These are phyloP conservation scores for Akanthomyces uredinophilus DNA, from an alignment of 2,329 filamentous ascomycete species.

Conservation along the genomic window DNA sequence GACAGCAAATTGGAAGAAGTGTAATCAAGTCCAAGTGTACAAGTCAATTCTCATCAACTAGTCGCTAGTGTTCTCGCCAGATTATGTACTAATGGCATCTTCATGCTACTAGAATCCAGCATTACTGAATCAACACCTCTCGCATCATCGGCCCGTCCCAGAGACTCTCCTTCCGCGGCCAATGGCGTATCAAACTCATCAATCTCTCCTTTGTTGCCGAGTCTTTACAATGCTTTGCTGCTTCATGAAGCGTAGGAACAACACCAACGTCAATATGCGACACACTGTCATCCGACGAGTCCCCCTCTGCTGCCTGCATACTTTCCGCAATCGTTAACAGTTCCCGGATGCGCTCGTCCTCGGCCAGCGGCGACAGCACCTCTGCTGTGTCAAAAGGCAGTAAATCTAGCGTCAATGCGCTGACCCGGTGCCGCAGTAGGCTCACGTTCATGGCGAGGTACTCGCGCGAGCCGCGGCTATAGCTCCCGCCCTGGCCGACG, in stretches of 20 bases:
- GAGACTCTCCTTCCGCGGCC: constrained; percentile 18
- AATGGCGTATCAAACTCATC: constrained; percentile 15
- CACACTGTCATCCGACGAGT: background rate
- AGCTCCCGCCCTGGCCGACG: background rate
- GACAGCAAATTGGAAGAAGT: no score
- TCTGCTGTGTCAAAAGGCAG: background rate
- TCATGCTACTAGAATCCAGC: background rate
- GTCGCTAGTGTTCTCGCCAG: no score
- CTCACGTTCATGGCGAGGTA: constrained; percentile 12
- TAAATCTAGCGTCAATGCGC: background rate
- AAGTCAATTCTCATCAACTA: no score
- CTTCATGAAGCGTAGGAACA: constrained; percentile 17
- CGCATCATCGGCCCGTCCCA: constrained; percentile 20
- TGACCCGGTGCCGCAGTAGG: constrained; percentile 14
- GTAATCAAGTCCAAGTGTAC: no score
- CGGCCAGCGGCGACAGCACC: constrained; percentile 4
- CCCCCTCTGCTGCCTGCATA: constrained; percentile 1
- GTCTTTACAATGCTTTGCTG: constrained; percentile 14
- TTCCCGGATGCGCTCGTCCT: constrained; percentile 13
- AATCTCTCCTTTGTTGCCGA: constrained; percentile 12
- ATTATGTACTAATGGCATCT: no score
- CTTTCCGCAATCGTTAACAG: constrained; percentile 12
- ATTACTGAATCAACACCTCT: background rate
- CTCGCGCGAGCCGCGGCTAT: background rate
- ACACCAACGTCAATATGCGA: constrained; percentile 18